A percentile compares a stretch with the other conserved stretches of the same genome.
phyloP scores from a whole-genome alignment of 208 protist species.

The Leishmania turanica region DNA sequence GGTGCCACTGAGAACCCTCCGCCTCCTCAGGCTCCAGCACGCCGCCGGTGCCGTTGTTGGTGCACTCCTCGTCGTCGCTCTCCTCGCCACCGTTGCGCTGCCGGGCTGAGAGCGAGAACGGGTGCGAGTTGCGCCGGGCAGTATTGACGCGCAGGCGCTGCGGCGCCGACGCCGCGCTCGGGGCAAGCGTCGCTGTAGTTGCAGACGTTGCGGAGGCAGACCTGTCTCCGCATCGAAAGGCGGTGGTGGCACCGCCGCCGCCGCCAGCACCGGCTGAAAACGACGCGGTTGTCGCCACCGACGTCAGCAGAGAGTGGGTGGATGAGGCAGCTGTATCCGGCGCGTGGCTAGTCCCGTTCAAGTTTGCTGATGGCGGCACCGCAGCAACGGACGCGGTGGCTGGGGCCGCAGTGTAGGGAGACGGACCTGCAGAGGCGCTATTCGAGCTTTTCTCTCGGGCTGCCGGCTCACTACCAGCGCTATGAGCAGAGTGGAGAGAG shows the following conservation, averaged over 20 bases:
- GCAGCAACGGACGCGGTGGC: neutral
- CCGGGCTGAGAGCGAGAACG: conserved; percentile 14
- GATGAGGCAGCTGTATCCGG: neutral
- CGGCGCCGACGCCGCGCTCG: neutral
- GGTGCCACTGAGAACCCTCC: neutral
- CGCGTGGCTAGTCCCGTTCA: neutral
- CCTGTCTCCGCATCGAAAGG: neutral
- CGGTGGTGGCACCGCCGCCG: neutral
- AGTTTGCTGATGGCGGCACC: neutral
- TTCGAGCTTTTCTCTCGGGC: neutral
- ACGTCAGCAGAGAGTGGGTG: neutral
- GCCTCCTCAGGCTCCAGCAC: neutral
- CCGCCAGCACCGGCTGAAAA: neutral
- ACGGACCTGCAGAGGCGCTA: neutral
- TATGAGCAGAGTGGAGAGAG: neutral
- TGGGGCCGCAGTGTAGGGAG: neutral
- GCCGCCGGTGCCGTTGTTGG: neutral
- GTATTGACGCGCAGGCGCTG: neutral
- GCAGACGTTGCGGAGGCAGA: neutral
- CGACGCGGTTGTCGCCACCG: neutral
- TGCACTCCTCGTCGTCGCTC: neutral
- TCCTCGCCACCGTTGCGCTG: neutral
- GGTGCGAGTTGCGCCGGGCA: conserved; percentile 9
- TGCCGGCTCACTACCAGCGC: neutral
- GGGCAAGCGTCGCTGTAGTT: neutral